These are phyloP conservation scores for Lenwebbia sp. DNA, from an alignment of 345 rosid species.

Conservation along the genomic window DNA sequence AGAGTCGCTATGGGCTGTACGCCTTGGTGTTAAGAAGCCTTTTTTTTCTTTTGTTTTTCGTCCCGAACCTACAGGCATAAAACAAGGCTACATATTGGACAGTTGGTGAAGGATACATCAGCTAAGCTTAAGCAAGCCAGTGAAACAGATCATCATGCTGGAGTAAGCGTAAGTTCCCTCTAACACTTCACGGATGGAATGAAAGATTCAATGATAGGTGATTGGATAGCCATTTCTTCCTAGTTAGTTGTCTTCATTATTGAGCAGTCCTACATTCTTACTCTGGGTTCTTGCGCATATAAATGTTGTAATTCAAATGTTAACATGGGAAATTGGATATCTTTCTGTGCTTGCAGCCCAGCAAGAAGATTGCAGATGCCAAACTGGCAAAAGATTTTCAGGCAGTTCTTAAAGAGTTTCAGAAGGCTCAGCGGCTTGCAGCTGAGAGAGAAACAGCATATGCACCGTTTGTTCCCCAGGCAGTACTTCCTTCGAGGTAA, in stretches of 20 bases:
- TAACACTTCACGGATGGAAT: background rate
- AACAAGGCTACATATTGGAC: constrained; percentile 74
- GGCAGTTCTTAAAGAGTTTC: constrained; percentile 89
- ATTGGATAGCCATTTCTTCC: background rate
- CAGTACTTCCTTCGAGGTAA: constrained; percentile 60
- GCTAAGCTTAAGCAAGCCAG: constrained; percentile 87
- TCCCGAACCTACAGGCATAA: constrained; percentile 41
- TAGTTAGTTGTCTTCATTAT: background rate
- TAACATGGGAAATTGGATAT: background rate
- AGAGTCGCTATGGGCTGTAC: no score
- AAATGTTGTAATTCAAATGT: background rate
- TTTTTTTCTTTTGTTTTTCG: background rate
- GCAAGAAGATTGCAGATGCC: constrained; percentile 90
- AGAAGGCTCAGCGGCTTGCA: constrained; percentile 96
- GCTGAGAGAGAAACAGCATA: constrained; percentile 95
- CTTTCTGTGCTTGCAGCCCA: constrained; percentile 13
- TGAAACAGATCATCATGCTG: constrained; percentile 69
- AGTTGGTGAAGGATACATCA: constrained; percentile 90
- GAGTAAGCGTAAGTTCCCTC: constrained; percentile 38
- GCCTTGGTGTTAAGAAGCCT: background rate
- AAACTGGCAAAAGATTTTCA: constrained; percentile 98
- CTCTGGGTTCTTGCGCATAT: background rate
- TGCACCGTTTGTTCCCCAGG: constrained; percentile 67
- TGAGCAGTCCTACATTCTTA: background rate
- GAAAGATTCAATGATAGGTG: background rate